These are phyloP conservation scores for Calonectria hawksworthii DNA, from an alignment of 2,329 filamentous ascomycete genomes.

Conservation along the genomic window DNA sequence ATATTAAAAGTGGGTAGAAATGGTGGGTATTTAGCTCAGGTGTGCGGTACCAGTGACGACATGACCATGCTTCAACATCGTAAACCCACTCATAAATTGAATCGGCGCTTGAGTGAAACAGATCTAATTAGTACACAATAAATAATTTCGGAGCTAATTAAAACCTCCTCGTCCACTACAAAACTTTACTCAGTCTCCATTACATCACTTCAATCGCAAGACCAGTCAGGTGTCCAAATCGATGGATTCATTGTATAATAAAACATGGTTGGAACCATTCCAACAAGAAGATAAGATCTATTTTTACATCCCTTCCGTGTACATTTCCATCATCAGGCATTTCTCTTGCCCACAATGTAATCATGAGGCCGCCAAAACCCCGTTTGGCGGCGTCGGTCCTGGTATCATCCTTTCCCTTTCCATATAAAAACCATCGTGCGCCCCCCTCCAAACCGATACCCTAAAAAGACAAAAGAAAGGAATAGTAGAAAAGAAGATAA, in stretches of 20 bases:
- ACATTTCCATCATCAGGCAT: not conserved
- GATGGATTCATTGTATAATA: not conserved
- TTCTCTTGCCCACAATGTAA: not conserved
- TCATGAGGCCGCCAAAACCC: not conserved
- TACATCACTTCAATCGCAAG: not conserved
- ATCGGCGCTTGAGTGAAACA: not conserved
- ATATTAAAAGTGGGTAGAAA: too few relatives aligned
- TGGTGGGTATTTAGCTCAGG: too few relatives aligned
- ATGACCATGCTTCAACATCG: not conserved
- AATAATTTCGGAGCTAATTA: not conserved
- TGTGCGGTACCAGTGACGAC: too few relatives aligned
- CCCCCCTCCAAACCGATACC: not conserved
- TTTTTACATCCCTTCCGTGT: not conserved
- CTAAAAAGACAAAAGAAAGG: not conserved
- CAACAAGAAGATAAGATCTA: not conserved
- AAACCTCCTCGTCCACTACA: not conserved
- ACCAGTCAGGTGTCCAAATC: not conserved
- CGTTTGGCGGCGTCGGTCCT: not conserved
- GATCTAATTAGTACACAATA: not conserved
- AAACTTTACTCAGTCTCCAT: not conserved
- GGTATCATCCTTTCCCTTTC: not conserved
- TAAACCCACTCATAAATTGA: not conserved
- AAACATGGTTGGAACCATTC: not conserved
- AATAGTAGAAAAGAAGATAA: not conserved
- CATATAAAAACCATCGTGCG: not conserved